Conservation (phyloP, 2,329 filamentous ascomycete genomes). For the Trichoderma koningii region DNA sequence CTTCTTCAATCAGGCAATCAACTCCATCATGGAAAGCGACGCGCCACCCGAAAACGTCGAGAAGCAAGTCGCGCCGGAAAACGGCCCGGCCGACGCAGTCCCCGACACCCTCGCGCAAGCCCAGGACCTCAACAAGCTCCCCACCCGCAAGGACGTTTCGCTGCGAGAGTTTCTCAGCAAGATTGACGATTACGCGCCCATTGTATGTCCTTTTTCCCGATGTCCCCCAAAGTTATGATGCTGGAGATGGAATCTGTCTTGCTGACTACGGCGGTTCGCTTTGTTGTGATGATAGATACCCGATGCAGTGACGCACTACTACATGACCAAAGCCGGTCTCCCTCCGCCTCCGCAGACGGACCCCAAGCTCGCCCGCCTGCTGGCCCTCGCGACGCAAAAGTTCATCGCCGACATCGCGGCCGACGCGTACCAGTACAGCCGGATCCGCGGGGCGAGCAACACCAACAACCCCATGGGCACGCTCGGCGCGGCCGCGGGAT, state of each 20-base stretch:
- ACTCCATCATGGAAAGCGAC: conserved; percentile 41
- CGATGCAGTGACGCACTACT: conserved; percentile 96
- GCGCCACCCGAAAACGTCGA: conserved; percentile 39
- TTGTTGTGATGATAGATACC: conserved; percentile 67
- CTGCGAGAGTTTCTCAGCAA: conserved; percentile 90
- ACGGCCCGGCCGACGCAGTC: conserved; percentile 34
- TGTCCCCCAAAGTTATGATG: no score
- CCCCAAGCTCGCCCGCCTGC: conserved; percentile 83
- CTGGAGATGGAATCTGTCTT: neutral
- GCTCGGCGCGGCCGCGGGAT: conserved; percentile 73
- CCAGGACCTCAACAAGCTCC: conserved; percentile 61
- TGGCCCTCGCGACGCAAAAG: conserved; percentile 97
- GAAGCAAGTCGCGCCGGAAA: conserved; percentile 36
- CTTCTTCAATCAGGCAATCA: neutral
- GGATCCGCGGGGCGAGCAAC: conserved; percentile 85
- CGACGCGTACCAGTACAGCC: conserved; percentile 96
- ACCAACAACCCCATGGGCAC: conserved; percentile 91
- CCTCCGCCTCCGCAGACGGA: conserved; percentile 90
- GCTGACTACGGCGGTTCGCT: neutral
- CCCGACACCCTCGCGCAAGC: conserved; percentile 50
- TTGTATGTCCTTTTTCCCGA: conserved; percentile 63
- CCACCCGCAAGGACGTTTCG: conserved; percentile 86
- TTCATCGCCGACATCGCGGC: conserved; percentile 97
- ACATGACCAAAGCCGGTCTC: conserved; percentile 92
- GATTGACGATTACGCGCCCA: conserved; percentile 98